Conservation (phyloP, 805 yeast genomes). For the Cyberlindnera lachancei region DNA sequence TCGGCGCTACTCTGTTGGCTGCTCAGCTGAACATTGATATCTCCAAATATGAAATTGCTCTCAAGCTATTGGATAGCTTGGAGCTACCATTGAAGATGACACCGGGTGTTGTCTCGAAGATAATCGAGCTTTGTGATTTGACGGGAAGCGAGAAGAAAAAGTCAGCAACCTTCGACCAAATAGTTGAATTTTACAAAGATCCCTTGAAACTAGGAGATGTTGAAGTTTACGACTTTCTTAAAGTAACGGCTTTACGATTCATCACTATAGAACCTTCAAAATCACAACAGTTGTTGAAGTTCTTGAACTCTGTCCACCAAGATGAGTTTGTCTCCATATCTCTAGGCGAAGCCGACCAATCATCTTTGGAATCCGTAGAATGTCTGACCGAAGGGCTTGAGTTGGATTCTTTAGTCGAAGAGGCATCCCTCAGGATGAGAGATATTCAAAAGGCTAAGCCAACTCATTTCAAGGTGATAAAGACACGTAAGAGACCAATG, state of each 20-base stretch:
- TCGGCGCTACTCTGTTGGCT: slow-evolving; percentile 27
- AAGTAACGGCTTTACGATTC: slow-evolving; percentile 30
- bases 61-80: slow-evolving; percentile 29
- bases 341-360: slow-evolving; percentile 18
- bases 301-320: slow-evolving; percentile 23
- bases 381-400: slow-evolving; percentile 26
- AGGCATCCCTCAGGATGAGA: slow-evolving; percentile 12
- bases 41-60: slow-evolving; percentile 28
- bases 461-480: slow-evolving; percentile 11
- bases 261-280: slow-evolving; percentile 14
- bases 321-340: slow-evolving; percentile 24
- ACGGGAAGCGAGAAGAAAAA: slow-evolving; percentile 32
- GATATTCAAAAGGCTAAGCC: slow-evolving; percentile 9
- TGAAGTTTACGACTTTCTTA: slow-evolving; percentile 23
- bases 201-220: slow-evolving; percentile 6
- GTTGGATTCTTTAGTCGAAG: slow-evolving; percentile 22
- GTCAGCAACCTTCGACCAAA: slow-evolving; percentile 22
- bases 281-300: slow-evolving; percentile 7
- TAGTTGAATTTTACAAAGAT: slow-evolving; percentile 1
- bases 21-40: slow-evolving; percentile 27
- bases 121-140: slow-evolving; percentile 42
- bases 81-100: slow-evolving; percentile 10
- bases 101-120: slow-evolving; percentile 45
- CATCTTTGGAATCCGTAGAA: slow-evolving; percentile 20
- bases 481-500: slow-evolving; percentile 27